Conservation (phyloP, 2,329 filamentous ascomycete species). For the Alternaria dauci region DNA sequence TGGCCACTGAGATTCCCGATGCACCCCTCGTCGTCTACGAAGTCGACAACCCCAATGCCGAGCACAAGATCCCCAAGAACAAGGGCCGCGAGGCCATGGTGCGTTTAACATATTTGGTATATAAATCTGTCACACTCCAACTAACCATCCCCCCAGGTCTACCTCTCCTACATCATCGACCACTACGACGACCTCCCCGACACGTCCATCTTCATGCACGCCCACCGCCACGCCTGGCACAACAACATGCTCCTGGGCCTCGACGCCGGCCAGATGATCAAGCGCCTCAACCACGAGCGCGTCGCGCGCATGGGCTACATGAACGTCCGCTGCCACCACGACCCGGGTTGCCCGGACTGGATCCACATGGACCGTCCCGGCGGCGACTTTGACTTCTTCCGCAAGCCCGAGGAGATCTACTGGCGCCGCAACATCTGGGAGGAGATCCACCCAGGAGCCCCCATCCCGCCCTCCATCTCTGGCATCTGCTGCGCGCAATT, state of each 20-base stretch:
- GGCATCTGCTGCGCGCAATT: constrained; percentile 67
- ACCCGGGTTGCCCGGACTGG: constrained; percentile 67
- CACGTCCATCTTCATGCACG: constrained; percentile 68
- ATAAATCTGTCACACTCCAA: constrained; percentile 12
- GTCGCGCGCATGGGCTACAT: constrained; percentile 65
- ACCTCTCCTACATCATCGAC: constrained; percentile 70
- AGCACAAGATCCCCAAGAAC: constrained; percentile 63
- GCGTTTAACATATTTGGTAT: constrained; percentile 8
- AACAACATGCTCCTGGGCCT: constrained; percentile 64
- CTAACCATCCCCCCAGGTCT: constrained; percentile 46
- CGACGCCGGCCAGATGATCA: constrained; percentile 61
- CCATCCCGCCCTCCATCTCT: constrained; percentile 46
- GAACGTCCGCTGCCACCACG: constrained; percentile 67
- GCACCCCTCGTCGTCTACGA: constrained; percentile 58
- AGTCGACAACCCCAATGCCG: constrained; percentile 60
- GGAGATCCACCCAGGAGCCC: constrained; percentile 54
- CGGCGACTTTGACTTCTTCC: constrained; percentile 51
- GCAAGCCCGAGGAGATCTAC: constrained; percentile 52
- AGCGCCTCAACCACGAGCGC: constrained; percentile 60
- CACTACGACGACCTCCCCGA: constrained; percentile 68
- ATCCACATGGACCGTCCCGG: constrained; percentile 58
- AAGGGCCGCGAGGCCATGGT: constrained; percentile 69
- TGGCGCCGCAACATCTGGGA: constrained; percentile 48
- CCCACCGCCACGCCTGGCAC: constrained; percentile 65
- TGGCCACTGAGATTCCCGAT: constrained; percentile 46